Conservation (phyloP, 1,284 basidiomycete genomes). For the Retiboletus flavoniger region DNA sequence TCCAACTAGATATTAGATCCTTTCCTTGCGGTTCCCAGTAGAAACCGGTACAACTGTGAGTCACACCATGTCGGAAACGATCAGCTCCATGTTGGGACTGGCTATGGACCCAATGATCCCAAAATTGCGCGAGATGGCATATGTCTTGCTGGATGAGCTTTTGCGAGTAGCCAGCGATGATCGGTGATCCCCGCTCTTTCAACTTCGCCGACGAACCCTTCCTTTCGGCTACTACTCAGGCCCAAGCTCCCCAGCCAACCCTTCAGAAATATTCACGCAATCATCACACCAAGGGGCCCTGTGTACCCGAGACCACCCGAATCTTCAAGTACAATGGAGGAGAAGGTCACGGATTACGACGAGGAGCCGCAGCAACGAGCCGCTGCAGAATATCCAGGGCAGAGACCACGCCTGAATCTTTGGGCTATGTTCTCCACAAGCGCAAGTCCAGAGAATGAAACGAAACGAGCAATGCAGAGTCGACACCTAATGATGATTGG, state of each 20-base stretch:
- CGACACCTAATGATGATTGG: conserved; percentile 48
- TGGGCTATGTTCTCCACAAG: conserved; percentile 9
- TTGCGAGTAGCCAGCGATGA: not conserved
- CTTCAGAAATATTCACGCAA: conserved; percentile 3
- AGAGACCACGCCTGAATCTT: not conserved
- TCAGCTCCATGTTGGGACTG: not conserved
- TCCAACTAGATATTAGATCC: conserved; percentile 13
- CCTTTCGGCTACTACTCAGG: not conserved
- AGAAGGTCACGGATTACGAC: not conserved
- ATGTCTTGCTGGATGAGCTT: not conserved
- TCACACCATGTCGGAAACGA: not conserved
- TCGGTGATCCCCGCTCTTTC: conserved; percentile 1
- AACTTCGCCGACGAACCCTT: not conserved
- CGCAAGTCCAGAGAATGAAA: conserved; percentile 25
- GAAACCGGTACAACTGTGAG: not conserved
- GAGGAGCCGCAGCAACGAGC: conserved; percentile 4
- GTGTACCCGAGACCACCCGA: not conserved
- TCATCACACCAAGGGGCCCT: not conserved
- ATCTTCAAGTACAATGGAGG: conserved; percentile 1
- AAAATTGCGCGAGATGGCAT: not conserved
- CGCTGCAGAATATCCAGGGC: not conserved
- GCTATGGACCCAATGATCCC: not conserved
- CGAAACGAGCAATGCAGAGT: conserved; percentile 41
- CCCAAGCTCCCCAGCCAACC: not conserved
- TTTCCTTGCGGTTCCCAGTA: not conserved